A percentile compares a stretch with the other conserved stretches of the same genome.
Evolutionary conservation across 176 grass and related monocot genomes (phyloP).

Genomic region (Cocos nucifera): DNA sequence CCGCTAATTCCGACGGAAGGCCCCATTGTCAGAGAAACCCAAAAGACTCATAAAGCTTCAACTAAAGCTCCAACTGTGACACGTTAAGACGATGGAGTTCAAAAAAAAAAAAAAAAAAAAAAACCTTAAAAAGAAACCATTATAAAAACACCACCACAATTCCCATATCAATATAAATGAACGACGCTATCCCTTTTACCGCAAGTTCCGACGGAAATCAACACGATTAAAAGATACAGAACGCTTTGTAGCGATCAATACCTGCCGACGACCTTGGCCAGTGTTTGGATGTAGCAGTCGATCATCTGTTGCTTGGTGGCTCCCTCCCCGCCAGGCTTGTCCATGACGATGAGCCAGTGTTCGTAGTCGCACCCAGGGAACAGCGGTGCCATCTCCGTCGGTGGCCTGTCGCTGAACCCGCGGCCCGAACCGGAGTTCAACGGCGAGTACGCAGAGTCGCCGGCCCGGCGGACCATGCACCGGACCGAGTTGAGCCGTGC

Average conservation of each 20-base stretch:
- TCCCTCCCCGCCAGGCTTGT: slow-evolving; percentile 78
- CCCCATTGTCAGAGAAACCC: too few species aligned
- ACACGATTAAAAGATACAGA: too few species aligned
- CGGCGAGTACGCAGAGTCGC: slow-evolving; percentile 21
- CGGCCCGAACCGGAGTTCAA: slow-evolving; percentile 13
- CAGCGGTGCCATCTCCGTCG: slow-evolving; percentile 79
- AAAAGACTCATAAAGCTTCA: too few species aligned
- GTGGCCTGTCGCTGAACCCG: slow-evolving; percentile 36
- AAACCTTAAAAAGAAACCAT: too few species aligned
- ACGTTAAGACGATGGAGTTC: too few species aligned
- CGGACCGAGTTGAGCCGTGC: slow-evolving; percentile 32
- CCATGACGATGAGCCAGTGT: slow-evolving; percentile 99
- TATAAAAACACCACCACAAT: too few species aligned
- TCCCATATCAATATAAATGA: too few species aligned
- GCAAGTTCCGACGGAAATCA: too few species aligned
- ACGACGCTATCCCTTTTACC: too few species aligned
- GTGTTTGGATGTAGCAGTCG: slow-evolving; percentile 88
- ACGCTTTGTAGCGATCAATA: slow-evolving; percentile 11
- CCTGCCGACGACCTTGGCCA: slow-evolving; percentile 88
- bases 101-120: too few species aligned
- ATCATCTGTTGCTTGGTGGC: slow-evolving; percentile 96
- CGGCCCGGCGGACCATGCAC: slow-evolving; percentile 41
- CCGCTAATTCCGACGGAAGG: too few species aligned
- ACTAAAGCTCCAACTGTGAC: too few species aligned
- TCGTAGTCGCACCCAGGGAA: slow-evolving; percentile 97